A percentile compares a stretch with the other conserved stretches of the same genome.
phyloP scores from a whole-genome alignment of 495 filamentous ascomycete genomes.

The Hyaloscypha variabilis region DNA sequence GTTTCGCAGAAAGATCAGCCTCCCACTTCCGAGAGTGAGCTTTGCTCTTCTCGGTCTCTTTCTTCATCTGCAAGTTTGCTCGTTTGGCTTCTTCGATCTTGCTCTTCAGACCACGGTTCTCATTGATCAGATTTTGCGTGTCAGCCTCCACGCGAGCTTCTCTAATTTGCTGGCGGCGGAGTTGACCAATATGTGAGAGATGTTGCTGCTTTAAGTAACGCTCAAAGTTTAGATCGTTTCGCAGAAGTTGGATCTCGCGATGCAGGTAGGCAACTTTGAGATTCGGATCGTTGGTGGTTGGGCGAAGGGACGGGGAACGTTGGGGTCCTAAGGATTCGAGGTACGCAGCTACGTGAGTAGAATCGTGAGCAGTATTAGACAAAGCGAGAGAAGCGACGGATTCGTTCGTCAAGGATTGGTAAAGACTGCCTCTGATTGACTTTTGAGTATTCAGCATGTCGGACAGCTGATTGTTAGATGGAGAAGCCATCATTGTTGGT shows the following conservation, averaged over 20 bases:
- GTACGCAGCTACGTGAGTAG: slow-evolving; percentile 39
- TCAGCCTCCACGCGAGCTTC: slow-evolving; percentile 74
- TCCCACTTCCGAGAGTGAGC: slow-evolving; percentile 73
- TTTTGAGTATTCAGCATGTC: slow-evolving; percentile 58
- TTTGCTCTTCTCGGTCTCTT: slow-evolving; percentile 64
- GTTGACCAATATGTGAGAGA: slow-evolving; percentile 70
- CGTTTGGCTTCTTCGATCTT: slow-evolving; percentile 70
- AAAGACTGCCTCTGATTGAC: slow-evolving; percentile 49
- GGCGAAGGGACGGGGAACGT: slow-evolving; percentile 41
- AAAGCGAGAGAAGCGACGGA: slow-evolving; percentile 49
- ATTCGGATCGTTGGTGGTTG: slow-evolving; percentile 36
- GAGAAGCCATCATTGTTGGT: slow-evolving; percentile 43
- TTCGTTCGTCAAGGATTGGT: slow-evolving; percentile 51
- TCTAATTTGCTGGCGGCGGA: slow-evolving; percentile 66
- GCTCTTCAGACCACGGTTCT: slow-evolving; percentile 67
- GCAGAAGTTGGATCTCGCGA: slow-evolving; percentile 65
- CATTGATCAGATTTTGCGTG: slow-evolving; percentile 73
- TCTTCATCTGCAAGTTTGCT: slow-evolving; percentile 61
- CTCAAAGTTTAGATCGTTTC: slow-evolving; percentile 78
- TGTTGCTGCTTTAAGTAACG: slow-evolving; percentile 77
- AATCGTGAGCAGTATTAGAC: slow-evolving; percentile 37
- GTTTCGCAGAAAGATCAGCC: slow-evolving; percentile 59
- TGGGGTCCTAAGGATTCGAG: slow-evolving; percentile 39
- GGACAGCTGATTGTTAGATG: slow-evolving; percentile 49
- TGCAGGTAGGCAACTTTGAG: slow-evolving; percentile 57